Percentiles rank a stretch among this genome's conserved stretches.
Conservation (phyloP, 768 basidiomycete genomes). For the Asterophora lycoperdoides region DNA sequence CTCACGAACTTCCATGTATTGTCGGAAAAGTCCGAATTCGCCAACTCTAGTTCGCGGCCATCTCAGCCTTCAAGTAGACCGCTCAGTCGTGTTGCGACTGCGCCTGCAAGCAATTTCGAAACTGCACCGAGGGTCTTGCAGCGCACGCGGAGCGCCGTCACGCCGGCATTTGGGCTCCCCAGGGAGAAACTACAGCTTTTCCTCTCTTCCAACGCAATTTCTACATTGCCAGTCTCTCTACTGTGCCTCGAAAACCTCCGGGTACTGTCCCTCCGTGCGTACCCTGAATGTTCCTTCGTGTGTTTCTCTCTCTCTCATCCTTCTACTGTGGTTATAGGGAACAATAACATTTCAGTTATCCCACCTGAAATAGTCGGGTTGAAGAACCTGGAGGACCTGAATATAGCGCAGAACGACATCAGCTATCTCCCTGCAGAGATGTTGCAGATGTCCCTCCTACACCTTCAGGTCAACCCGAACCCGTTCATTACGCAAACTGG, state of each 20-base stretch:
- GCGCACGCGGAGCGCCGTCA: conserved; percentile 29
- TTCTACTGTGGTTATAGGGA: conserved; percentile 38
- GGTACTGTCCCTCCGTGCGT: conserved; percentile 61
- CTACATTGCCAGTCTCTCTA: conserved; percentile 50
- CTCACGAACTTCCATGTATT: conserved; percentile 45
- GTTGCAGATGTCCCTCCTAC: conserved; percentile 47
- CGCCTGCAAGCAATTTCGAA: conserved; percentile 23
- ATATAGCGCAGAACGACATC: conserved; percentile 56
- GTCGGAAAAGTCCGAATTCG: conserved; percentile 28
- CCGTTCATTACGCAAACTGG: conserved; percentile 43
- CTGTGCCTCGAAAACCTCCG: conserved; percentile 55
- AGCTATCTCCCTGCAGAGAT: conserved; percentile 64
- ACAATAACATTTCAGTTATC: conserved; percentile 49
- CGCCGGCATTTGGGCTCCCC: conserved; percentile 33
- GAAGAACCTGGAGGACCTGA: conserved; percentile 51
- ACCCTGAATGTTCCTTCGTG: neutral
- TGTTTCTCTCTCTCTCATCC: neutral
- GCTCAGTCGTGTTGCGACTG: conserved; percentile 32
- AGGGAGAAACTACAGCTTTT: conserved; percentile 53
- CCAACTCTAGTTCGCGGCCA: conserved; percentile 8
- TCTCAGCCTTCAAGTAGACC: conserved; percentile 15
- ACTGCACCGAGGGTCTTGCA: conserved; percentile 11
- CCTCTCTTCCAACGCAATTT: conserved; percentile 52
- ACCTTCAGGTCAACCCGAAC: conserved; percentile 52
- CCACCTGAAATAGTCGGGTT: conserved; percentile 62